Conservation (phyloP, 495 filamentous ascomycete genomes). For the Aspergillus sparsus region DNA sequence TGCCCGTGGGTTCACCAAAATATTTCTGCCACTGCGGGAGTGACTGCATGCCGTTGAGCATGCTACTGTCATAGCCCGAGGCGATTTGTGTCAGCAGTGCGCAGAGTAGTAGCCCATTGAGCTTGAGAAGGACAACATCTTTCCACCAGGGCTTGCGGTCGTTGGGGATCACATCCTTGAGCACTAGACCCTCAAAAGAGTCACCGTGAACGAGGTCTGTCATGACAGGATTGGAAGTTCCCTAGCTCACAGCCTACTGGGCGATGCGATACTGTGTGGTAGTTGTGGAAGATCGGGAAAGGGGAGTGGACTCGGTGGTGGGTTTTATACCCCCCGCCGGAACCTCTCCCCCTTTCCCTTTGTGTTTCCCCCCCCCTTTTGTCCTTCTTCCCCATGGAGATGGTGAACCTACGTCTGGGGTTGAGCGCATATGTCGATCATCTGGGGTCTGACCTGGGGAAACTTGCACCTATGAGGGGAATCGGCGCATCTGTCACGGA, state of each 20-base stretch:
- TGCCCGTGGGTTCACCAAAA: conserved; percentile 13
- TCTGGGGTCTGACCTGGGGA: too few relatives aligned
- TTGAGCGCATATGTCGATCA: too few relatives aligned
- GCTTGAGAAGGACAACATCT: conserved; percentile 8
- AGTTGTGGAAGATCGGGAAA: too few relatives aligned
- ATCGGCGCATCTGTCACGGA: too few relatives aligned
- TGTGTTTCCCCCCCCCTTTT: too few relatives aligned
- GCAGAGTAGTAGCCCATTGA: conserved; percentile 10
- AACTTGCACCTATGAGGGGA: too few relatives aligned
- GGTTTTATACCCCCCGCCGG: too few relatives aligned
- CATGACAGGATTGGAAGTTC: neutral
- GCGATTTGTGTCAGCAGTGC: conserved; percentile 14
- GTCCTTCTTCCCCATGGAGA: too few relatives aligned
- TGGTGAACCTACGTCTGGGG: too few relatives aligned
- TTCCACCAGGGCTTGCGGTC: conserved; percentile 10
- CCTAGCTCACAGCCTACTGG: neutral
- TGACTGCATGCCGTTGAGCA: conserved; percentile 19
- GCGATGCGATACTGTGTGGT: too few relatives aligned
- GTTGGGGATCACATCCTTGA: conserved; percentile 9
- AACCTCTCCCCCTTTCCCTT: too few relatives aligned
- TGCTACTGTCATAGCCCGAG: conserved; percentile 17
- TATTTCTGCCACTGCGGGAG: conserved; percentile 9
- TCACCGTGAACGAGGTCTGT: neutral
- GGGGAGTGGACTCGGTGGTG: too few relatives aligned
- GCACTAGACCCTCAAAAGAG: conserved; percentile 14